phyloP scores from a whole-genome alignment of 176 grass and related monocot species.

The Lolium perenne region DNA sequence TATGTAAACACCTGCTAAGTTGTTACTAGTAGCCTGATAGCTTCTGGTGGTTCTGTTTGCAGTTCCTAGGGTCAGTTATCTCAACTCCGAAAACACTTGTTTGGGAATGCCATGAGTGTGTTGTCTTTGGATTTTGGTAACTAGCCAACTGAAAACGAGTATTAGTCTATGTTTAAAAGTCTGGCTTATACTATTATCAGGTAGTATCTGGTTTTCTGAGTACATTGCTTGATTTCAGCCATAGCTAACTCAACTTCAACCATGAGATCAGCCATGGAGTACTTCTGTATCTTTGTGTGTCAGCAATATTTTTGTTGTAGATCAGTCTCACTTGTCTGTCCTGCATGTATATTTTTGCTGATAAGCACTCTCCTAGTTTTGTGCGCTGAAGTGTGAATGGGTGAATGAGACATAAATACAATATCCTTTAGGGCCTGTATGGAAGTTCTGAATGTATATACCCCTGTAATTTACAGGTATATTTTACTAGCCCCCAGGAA shows the following conservation, averaged over 20 bases:
- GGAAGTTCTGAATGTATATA: no score
- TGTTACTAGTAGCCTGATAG: not conserved
- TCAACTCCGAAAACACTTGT: not conserved
- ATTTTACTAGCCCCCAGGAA: not conserved
- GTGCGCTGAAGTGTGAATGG: not conserved
- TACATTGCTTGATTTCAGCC: not conserved
- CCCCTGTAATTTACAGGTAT: no score
- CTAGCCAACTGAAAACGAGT: not conserved
- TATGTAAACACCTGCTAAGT: not conserved
- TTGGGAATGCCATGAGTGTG: not conserved
- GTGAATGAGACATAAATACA: not conserved
- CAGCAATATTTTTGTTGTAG: not conserved
- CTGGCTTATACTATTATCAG: not conserved
- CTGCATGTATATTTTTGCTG: constrained; percentile 11
- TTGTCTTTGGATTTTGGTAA: not conserved
- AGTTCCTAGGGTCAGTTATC: not conserved
- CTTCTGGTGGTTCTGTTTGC: not conserved
- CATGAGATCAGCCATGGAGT: not conserved
- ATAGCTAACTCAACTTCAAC: not conserved
- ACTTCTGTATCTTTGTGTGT: not conserved
- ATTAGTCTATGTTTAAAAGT: not conserved
- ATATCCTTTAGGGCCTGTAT: not conserved
- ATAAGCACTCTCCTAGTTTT: constrained; percentile 8
- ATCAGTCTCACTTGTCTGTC: constrained; percentile 10
- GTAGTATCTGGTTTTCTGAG: not conserved